Conservation (phyloP, 169 alveolate species). For the Cryptosporidium baileyi region DNA sequence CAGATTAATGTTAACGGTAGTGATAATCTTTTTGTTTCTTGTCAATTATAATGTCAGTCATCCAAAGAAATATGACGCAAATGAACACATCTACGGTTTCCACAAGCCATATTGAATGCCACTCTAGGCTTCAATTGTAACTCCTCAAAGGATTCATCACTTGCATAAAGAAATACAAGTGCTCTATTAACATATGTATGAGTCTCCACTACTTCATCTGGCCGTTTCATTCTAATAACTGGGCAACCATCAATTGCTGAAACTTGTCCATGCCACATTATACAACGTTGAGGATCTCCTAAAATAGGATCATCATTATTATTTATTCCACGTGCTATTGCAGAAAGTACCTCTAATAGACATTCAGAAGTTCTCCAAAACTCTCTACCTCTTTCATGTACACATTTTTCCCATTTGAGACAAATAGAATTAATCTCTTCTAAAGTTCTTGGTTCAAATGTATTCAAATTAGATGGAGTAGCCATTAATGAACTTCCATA, state of each 20-base stretch:
- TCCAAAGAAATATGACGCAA: slow-evolving; percentile 88
- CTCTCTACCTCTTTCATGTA: slow-evolving; percentile 89
- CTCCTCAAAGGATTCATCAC: slow-evolving; percentile 88
- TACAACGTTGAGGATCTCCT: slow-evolving; percentile 88
- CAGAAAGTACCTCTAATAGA: slow-evolving; percentile 76
- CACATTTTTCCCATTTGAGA: slow-evolving; percentile 89
- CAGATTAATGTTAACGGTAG: no score
- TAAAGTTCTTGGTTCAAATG: slow-evolving; percentile 82
- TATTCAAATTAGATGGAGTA: slow-evolving; percentile 34
- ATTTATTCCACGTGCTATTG: slow-evolving; percentile 84
- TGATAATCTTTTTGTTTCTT: no score
- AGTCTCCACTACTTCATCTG: slow-evolving; percentile 83
- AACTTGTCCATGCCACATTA: slow-evolving; percentile 87
- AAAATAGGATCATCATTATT: slow-evolving; percentile 86
- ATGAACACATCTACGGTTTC: slow-evolving; percentile 85
- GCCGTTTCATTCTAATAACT: slow-evolving; percentile 83
- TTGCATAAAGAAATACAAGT: slow-evolving; percentile 86
- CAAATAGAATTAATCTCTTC: slow-evolving; percentile 85
- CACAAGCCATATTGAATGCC: slow-evolving; percentile 90
- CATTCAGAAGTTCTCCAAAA: slow-evolving; percentile 87
- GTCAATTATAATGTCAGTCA: slow-evolving; percentile 67
- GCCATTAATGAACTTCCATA: slow-evolving; percentile 64
- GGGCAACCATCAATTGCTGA: slow-evolving; percentile 85
- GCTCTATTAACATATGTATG: slow-evolving; percentile 87
- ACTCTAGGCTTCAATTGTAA: slow-evolving; percentile 84